Evolutionary conservation across 805 yeast species (phyloP).

Genomic region (Cyberlindnera subsufficiens): DNA sequence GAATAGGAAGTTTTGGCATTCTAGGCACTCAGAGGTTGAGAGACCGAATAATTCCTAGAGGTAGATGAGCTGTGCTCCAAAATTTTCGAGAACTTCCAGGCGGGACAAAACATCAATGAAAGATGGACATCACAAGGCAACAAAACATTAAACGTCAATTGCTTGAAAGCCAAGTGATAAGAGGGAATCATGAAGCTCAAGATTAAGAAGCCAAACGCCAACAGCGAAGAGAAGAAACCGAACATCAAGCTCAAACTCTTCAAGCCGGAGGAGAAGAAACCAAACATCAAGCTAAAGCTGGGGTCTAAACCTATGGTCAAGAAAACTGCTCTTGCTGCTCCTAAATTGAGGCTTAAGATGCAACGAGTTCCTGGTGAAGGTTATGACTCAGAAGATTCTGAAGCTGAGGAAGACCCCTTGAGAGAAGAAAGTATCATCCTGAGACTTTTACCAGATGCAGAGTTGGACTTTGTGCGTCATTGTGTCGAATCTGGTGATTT

Average conservation of each 20-base stretch:
- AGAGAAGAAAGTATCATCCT: constrained; percentile 81
- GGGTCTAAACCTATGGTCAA: constrained; percentile 1
- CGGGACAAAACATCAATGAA: not conserved
- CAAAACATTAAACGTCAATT: not conserved
- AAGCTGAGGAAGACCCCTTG: constrained; percentile 89
- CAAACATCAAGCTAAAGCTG: constrained; percentile 10
- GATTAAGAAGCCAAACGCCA: constrained; percentile 4
- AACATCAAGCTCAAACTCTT: constrained; percentile 12
- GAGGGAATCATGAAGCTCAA: constrained; percentile 7
- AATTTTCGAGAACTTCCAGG: constrained; percentile 2
- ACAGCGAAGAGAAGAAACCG: constrained; percentile 4
- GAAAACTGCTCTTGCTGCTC: constrained; percentile 25
- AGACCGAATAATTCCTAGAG: not conserved
- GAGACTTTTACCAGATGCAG: constrained; percentile 63
- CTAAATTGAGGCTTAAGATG: constrained; percentile 27
- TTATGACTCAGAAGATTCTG: constrained; percentile 95
- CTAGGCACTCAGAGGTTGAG: not conserved
- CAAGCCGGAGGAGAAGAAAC: constrained; percentile 3
- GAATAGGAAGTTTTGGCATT: constrained; percentile 7
- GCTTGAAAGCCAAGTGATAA: too few species aligned
- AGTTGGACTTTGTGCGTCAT: constrained; percentile 65
- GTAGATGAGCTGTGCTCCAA: constrained; percentile 1
- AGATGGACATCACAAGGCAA: not conserved
- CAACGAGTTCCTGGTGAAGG: constrained; percentile 87
- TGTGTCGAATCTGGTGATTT: constrained; percentile 78